A percentile compares a stretch with the other conserved stretches of the same genome.
phyloP scores from a whole-genome alignment of 345 rosid genomes.

The Garcia nutans region DNA sequence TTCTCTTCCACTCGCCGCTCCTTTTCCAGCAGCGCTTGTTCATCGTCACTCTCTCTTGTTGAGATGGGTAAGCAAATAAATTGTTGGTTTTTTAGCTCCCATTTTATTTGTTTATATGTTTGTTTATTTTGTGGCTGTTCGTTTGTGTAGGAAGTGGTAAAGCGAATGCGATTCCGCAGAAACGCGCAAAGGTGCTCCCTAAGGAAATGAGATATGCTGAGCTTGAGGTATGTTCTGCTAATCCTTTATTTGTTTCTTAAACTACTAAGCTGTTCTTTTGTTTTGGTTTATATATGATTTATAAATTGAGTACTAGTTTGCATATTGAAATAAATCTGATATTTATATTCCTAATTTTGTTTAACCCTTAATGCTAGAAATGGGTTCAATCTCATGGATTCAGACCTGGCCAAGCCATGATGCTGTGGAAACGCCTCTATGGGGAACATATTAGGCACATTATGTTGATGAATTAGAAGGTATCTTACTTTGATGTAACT shows the following conservation, averaged over 20 bases:
- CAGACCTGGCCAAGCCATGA: conserved; percentile 89
- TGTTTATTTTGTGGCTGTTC: not conserved
- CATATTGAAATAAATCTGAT: not conserved
- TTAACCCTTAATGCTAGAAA: conserved; percentile 39
- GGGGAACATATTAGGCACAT: conserved; percentile 72
- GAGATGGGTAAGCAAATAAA: conserved; percentile 13
- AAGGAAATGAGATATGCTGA: conserved; percentile 71
- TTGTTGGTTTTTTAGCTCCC: not conserved
- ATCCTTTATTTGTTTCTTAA: not conserved
- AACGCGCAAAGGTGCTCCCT: conserved; percentile 48
- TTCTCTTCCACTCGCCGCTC: conserved; percentile 28
- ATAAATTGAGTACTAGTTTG: not conserved
- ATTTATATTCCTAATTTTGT: conserved; percentile 7
- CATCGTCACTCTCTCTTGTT: conserved; percentile 17
- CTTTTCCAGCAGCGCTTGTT: conserved; percentile 22
- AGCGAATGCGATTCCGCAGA: conserved; percentile 18
- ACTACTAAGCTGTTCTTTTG: not conserved
- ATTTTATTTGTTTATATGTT: not conserved
- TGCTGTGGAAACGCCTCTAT: conserved; percentile 94
- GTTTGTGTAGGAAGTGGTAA: conserved; percentile 15
- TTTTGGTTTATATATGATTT: no score
- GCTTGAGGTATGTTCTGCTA: conserved; percentile 50
- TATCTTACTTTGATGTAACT: conserved; percentile 10
- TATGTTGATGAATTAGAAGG: conserved; percentile 67
- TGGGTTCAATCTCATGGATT: conserved; percentile 88